Percentiles rank a stretch among this genome's conserved stretches.
These are phyloP conservation scores for Lactarius indigo DNA, from an alignment of 768 basidiomycete species.

Conservation along the genomic window DNA sequence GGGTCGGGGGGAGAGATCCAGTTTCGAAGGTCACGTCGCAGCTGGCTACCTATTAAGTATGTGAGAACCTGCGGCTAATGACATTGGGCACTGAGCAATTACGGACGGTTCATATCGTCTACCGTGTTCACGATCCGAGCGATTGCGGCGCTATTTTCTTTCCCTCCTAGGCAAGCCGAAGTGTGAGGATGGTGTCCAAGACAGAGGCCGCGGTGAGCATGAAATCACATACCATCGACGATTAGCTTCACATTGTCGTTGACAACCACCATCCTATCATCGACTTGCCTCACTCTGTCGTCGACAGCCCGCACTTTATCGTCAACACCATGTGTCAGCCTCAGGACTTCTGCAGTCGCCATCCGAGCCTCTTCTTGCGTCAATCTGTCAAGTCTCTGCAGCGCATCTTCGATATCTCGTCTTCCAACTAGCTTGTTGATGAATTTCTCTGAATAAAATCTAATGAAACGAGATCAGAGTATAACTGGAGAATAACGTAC, in stretches of 20 bases:
- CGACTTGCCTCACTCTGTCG: too few relatives aligned
- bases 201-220: not conserved
- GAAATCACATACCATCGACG: not conserved
- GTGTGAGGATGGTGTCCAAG: not conserved
- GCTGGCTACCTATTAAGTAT: not conserved
- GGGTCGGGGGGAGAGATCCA: slow-evolving; percentile 8
- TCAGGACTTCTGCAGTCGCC: not conserved
- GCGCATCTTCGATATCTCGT: not conserved
- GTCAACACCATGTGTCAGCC: not conserved
- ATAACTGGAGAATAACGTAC: not conserved
- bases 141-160: not conserved
- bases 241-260: not conserved
- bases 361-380: not conserved
- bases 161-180: not conserved
- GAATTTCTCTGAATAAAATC: not conserved
- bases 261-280: not conserved
- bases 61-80: not conserved
- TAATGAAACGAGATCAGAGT: not conserved
- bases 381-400: too few relatives aligned
- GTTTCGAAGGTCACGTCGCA: not conserved
- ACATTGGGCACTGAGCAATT: not conserved
- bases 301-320: not conserved
- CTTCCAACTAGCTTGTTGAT: not conserved
- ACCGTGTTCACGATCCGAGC: not conserved
- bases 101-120: not conserved